Conservation (phyloP, 345 rosid genomes). For the Arabidopsis thaliana region DNA sequence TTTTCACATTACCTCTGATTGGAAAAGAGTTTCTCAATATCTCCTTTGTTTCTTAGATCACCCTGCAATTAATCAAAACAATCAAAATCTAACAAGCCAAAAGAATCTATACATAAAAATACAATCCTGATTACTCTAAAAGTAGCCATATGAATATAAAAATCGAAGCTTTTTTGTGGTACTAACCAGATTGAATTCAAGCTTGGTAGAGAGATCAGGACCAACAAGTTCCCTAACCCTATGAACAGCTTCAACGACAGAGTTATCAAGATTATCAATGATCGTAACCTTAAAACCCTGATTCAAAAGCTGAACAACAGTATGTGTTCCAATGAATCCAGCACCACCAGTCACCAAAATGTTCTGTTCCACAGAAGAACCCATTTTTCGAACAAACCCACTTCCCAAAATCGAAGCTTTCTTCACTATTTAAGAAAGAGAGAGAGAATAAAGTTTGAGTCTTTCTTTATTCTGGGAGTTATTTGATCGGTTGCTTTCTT, state of each 20-base stretch:
- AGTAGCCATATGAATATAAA: neutral
- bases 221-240: slow-evolving; percentile 82
- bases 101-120: neutral
- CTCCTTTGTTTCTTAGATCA: slow-evolving; percentile 85
- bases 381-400: slow-evolving; percentile 42
- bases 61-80: slow-evolving; percentile 58
- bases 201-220: slow-evolving; percentile 69
- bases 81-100: neutral
- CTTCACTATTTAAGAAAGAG: neutral
- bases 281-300: slow-evolving; percentile 79
- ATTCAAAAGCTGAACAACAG: slow-evolving; percentile 81
- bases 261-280: slow-evolving; percentile 88
- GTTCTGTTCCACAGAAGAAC: slow-evolving; percentile 49
- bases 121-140: neutral
- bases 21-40: slow-evolving; percentile 83
- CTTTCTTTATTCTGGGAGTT: slow-evolving; percentile 22
- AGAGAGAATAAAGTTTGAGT: neutral
- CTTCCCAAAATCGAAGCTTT: slow-evolving; percentile 31
- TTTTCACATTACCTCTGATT: slow-evolving; percentile 54
- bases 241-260: slow-evolving; percentile 76
- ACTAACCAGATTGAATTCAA: slow-evolving; percentile 77
- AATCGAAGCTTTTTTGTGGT: neutral
- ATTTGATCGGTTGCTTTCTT: slow-evolving; percentile 17
- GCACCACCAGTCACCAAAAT: slow-evolving; percentile 98
- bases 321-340: slow-evolving; percentile 94